Evolutionary conservation across 1,139 yeast genomes (phyloP), one percentile per base, ranked within the genome.

Genomic region (Meyerozyma athensensis): DNA sequence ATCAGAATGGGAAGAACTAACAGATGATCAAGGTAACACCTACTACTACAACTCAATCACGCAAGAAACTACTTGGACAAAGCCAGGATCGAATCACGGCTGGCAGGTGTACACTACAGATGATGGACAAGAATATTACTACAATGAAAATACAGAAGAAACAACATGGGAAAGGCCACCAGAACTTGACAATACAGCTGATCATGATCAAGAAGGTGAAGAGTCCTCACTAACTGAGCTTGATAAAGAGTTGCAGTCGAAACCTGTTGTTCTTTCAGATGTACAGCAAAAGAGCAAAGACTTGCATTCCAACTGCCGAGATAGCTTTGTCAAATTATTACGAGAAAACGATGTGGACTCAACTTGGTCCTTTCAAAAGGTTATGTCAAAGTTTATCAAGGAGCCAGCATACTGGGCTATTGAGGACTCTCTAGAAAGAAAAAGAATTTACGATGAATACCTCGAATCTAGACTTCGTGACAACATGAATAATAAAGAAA

Each of bases 161-260:
- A 81, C 95, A 9, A 80, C 84, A 0, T 90, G 97, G 97, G 86
- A 81, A 19, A 58, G 74, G 17, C 97, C 97, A 0, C 65, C 54
- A 0, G 81, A 63, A 17, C 56, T n/a, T 24, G 14, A n/a, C 28
- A 12, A 24, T 10, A 17, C 12, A 24, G 14, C 12, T 24, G 4
- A n/a, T 12, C 12, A 24, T 14, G 44, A 43, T 9, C 13, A 30
- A 9, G 36, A 19, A 22, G 39, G 18, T 4, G 26, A 3, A 12
- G 26, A 26, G n/a, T 31, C 44, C 7, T 46, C 42, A 17, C 45
- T 41, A 10, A 23, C 40, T n/a, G 46, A 37, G 16, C 26, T 36
- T 12, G 55, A 50, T 24, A 28, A 20, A 13, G 48, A 52, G 32
- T 44, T 51, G 10, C 46, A 44, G 14, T 33, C 35, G 7, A 34